Percentiles rank a stretch among this genome's conserved stretches.
Evolutionary conservation across 768 basidiomycete genomes (phyloP).

Genomic region (Gymnopilus dilepis): DNA sequence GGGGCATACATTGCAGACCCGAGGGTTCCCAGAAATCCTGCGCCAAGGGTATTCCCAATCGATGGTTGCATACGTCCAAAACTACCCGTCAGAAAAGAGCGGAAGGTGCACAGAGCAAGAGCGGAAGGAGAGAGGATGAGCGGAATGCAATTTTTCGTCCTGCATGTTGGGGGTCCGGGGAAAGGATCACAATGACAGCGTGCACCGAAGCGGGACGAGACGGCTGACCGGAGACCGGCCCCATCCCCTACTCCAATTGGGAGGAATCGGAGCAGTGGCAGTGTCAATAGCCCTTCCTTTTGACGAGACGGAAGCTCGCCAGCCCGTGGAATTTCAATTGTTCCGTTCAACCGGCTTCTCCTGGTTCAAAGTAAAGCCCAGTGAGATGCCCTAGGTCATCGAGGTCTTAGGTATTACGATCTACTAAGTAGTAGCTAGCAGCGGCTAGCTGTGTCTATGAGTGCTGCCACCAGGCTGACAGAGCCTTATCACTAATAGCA

Average conservation of each 20-base stretch:
- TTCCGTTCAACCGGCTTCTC: background rate
- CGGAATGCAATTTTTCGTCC: background rate
- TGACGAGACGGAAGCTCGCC: background rate
- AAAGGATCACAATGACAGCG: background rate
- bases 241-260: too few species aligned
- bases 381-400: too few species aligned
- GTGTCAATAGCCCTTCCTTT: too few species aligned
- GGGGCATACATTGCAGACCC: background rate
- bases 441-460: too few species aligned
- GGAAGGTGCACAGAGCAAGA: background rate
- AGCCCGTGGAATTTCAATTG: background rate
- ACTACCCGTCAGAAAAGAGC: background rate
- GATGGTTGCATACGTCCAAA: background rate
- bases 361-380: background rate
- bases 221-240: too few species aligned
- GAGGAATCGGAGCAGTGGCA: too few species aligned
- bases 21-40: background rate
- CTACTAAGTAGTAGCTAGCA: too few species aligned
- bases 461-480: too few species aligned
- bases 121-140: background rate
- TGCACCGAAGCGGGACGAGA: background rate
- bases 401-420: too few species aligned
- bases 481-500: too few species aligned
- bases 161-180: background rate
- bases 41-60: background rate